These are phyloP conservation scores for Penicillium coffeae DNA, from an alignment of 495 filamentous ascomycete species.

Conservation along the genomic window DNA sequence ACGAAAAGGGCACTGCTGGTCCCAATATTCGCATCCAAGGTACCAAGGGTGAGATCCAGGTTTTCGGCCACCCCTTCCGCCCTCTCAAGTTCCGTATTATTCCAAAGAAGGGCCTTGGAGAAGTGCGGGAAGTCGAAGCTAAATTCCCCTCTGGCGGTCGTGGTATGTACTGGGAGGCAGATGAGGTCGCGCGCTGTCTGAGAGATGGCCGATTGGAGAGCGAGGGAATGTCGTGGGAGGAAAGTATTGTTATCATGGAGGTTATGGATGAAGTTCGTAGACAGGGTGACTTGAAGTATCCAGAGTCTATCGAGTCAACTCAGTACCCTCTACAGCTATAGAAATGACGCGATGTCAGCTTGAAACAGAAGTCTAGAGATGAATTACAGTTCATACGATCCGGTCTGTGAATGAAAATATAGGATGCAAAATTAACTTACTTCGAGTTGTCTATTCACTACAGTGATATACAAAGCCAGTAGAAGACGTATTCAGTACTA, in stretches of 20 bases:
- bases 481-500: slow-evolving; percentile 14
- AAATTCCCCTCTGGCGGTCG: slow-evolving; percentile 65
- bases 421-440: no score
- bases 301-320: slow-evolving; percentile 73
- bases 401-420: no score
- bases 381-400: no score
- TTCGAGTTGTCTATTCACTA: no score
- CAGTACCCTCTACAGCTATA: slow-evolving; percentile 54
- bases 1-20: slow-evolving; percentile 56
- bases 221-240: slow-evolving; percentile 65
- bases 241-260: slow-evolving; percentile 91
- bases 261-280: slow-evolving; percentile 85
- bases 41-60: slow-evolving; percentile 80
- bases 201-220: slow-evolving; percentile 81
- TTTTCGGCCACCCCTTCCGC: slow-evolving; percentile 68
- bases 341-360: no score
- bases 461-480: no score
- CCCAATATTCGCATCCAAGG: slow-evolving; percentile 81
- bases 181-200: slow-evolving; percentile 80
- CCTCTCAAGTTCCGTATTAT: slow-evolving; percentile 63
- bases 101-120: slow-evolving; percentile 35
- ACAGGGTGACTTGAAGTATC: slow-evolving; percentile 75
- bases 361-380: no score
- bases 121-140: slow-evolving; percentile 57
- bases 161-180: slow-evolving; percentile 95